Evolutionary conservation across 345 rosid genomes (phyloP).

Genomic region (Orychophragmus violaceus): DNA sequence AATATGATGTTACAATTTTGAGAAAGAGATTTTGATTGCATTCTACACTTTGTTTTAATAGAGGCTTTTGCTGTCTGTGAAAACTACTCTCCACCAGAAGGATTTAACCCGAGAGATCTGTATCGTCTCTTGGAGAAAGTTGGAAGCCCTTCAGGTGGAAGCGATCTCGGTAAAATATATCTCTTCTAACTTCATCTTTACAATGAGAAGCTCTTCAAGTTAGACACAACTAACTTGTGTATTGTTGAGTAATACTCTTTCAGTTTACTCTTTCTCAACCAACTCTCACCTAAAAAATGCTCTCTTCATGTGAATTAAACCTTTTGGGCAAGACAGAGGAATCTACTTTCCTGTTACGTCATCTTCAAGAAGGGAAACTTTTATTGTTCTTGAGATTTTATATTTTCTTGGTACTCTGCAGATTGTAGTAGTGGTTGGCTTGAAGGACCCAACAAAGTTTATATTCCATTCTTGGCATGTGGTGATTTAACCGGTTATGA

Average conservation of each 20-base stretch:
- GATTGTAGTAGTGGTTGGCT: slow-evolving; percentile 92
- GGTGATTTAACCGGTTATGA: slow-evolving; percentile 86
- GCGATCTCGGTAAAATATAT: slow-evolving; percentile 58
- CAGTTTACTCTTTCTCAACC: slow-evolving; percentile 22
- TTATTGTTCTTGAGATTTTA: not conserved
- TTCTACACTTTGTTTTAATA: slow-evolving; percentile 23
- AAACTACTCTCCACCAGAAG: slow-evolving; percentile 85
- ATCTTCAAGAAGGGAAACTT: not conserved
- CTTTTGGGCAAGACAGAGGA: slow-evolving; percentile 4
- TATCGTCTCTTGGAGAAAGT: slow-evolving; percentile 78
- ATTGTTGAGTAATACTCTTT: slow-evolving; percentile 23
- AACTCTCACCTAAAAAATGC: slow-evolving; percentile 19
- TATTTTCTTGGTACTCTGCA: slow-evolving; percentile 27
- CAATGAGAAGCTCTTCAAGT: slow-evolving; percentile 2
- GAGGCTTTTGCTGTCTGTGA: slow-evolving; percentile 98
- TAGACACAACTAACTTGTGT: slow-evolving; percentile 20
- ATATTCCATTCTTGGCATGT: slow-evolving; percentile 85
- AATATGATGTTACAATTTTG: too few relatives aligned
- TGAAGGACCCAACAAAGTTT: slow-evolving; percentile 90
- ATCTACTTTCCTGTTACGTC: slow-evolving; percentile 9
- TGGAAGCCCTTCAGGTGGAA: slow-evolving; percentile 82
- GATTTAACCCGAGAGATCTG: slow-evolving; percentile 72
- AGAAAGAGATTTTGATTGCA: too few relatives aligned
- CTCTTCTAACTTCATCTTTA: not conserved
- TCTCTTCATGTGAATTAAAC: slow-evolving; percentile 22